These are phyloP conservation scores for Trichoderma breve DNA, from an alignment of 2,329 filamentous ascomycete genomes.

Conservation along the genomic window DNA sequence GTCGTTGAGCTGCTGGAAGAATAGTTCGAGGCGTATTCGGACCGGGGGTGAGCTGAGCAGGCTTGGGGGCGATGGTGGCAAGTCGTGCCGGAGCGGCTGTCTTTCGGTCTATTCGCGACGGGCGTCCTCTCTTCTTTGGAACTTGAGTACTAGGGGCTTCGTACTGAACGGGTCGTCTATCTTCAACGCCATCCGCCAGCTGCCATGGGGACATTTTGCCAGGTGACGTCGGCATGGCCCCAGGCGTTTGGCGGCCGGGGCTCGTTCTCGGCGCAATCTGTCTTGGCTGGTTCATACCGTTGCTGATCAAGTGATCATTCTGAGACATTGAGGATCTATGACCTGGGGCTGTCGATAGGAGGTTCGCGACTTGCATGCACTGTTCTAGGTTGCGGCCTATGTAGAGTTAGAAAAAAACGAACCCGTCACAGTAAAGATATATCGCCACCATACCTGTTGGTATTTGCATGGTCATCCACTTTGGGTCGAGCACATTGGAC, in stretches of 20 bases:
- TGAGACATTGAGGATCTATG: conserved; percentile 9
- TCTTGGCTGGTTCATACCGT: conserved; percentile 9
- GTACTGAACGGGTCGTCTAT: conserved; percentile 14
- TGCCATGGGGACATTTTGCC: conserved; percentile 27
- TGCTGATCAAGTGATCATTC: conserved; percentile 11
- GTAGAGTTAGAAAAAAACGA: not conserved
- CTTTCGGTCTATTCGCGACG: conserved; percentile 45
- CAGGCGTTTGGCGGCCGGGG: not conserved
- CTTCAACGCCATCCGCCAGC: conserved; percentile 22
- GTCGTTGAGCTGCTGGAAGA: conserved; percentile 15
- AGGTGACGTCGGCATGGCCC: not conserved
- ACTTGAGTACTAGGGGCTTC: conserved; percentile 9
- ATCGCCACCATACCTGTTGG: conserved; percentile 40
- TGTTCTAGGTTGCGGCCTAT: conserved; percentile 49
- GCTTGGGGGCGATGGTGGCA: conserved; percentile 34
- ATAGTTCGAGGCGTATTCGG: conserved; percentile 17
- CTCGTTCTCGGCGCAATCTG: conserved; percentile 7
- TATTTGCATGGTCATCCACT: conserved; percentile 50
- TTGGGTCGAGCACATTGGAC: conserved; percentile 39
- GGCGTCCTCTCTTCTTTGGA: conserved; percentile 43
- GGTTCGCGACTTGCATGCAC: conserved; percentile 42
- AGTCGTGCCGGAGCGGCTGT: conserved; percentile 35
- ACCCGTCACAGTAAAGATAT: not conserved
- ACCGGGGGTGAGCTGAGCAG: conserved; percentile 20
- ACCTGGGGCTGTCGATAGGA: conserved; percentile 32